Evolutionary conservation across 208 protist genomes (phyloP).

Genomic region (Naegleria fowleri): DNA sequence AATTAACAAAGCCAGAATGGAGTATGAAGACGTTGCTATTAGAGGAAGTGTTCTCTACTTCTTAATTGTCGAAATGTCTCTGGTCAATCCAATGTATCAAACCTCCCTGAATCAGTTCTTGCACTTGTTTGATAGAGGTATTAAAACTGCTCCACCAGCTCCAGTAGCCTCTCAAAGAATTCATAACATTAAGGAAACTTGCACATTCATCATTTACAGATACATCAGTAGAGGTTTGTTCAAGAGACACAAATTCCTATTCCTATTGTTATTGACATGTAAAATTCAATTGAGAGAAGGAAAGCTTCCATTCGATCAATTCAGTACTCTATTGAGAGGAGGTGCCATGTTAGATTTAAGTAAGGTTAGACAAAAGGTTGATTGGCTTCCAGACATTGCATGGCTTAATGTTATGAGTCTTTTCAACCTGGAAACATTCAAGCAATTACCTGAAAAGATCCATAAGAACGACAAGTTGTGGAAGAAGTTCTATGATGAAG

Average conservation of each 20-base stretch:
- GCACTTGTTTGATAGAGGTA: slow-evolving; percentile 84
- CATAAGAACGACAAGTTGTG: slow-evolving; percentile 80
- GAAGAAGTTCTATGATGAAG: slow-evolving; percentile 87
- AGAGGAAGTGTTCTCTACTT: slow-evolving; percentile 96
- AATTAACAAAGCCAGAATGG: slow-evolving; percentile 89
- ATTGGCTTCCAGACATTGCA: slow-evolving; percentile 88
- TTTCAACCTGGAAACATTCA: slow-evolving; percentile 76
- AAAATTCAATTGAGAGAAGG: slow-evolving; percentile 87
- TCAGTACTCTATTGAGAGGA: slow-evolving; percentile 86
- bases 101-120: slow-evolving; percentile 95
- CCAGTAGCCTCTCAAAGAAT: slow-evolving; percentile 52
- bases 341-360: slow-evolving; percentile 74
- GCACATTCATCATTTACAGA: slow-evolving; percentile 84
- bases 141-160: slow-evolving; percentile 53
- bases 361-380: slow-evolving; percentile 47
- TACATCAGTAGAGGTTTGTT: slow-evolving; percentile 93
- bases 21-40: slow-evolving; percentile 91
- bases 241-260: slow-evolving; percentile 93
- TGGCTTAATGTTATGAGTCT: slow-evolving; percentile 91
- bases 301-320: slow-evolving; percentile 63
- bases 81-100: slow-evolving; percentile 97
- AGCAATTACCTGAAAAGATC: slow-evolving; percentile 85
- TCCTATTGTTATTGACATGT: slow-evolving; percentile 88
- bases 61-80: slow-evolving; percentile 93
- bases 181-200: slow-evolving; percentile 85